These are phyloP conservation scores for Ganoderma lingzhi DNA, from an alignment of 1,284 basidiomycete species.

Conservation along the genomic window DNA sequence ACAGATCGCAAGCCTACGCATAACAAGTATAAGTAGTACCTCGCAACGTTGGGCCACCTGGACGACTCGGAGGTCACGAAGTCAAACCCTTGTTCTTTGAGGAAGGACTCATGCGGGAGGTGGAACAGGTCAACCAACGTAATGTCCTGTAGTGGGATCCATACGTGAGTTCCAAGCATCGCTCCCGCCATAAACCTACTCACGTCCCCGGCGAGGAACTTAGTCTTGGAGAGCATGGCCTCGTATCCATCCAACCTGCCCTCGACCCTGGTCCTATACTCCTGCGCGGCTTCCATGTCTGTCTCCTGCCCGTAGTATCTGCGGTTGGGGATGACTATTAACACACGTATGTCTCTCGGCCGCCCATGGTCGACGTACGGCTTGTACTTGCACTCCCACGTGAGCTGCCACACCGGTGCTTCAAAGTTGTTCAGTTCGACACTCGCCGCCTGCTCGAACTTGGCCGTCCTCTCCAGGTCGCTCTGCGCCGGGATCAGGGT, in stretches of 20 bases:
- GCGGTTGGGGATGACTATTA: not conserved
- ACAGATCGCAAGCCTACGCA: not conserved
- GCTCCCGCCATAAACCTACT: slow-evolving; percentile 24
- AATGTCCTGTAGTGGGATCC: slow-evolving; percentile 40
- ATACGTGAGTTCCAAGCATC: not conserved
- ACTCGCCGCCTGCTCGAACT: slow-evolving; percentile 64
- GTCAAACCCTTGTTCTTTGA: slow-evolving; percentile 34
- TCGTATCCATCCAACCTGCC: slow-evolving; percentile 54
- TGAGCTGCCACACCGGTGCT: not conserved
- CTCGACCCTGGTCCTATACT: not conserved
- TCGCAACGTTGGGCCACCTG: slow-evolving; percentile 41
- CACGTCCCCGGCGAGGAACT: slow-evolving; percentile 57
- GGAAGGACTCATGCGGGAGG: slow-evolving; percentile 51
- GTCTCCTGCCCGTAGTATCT: not conserved
- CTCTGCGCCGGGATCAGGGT: slow-evolving; percentile 42
- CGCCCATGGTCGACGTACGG: not conserved
- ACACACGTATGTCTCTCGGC: not conserved
- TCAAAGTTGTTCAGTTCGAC: slow-evolving; percentile 63
- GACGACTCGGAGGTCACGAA: slow-evolving; percentile 28
- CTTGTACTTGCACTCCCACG: not conserved
- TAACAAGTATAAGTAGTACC: slow-evolving; percentile 23
- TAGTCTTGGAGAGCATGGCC: slow-evolving; percentile 51
- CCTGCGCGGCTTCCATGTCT: not conserved
- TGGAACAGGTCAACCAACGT: slow-evolving; percentile 64
- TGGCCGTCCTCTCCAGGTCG: slow-evolving; percentile 46